These are phyloP conservation scores for Drechslerella stenobrocha DNA, from an alignment of 2,329 filamentous ascomycete species.

Conservation along the genomic window DNA sequence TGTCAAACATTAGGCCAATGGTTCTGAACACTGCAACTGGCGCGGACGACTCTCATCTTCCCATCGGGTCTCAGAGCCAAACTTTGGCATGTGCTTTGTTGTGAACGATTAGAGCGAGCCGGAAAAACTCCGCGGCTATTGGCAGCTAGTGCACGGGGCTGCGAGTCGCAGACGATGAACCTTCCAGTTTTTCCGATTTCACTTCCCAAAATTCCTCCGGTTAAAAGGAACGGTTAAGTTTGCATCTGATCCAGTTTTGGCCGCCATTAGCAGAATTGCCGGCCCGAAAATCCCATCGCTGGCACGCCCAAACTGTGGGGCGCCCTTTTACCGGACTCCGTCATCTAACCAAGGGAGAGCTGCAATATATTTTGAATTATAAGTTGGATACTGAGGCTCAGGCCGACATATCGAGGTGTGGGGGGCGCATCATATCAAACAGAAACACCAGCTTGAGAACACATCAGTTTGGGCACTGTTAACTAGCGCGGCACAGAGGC, in stretches of 20 bases:
- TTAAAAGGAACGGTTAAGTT: conserved; percentile 35
- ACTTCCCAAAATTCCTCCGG: conserved; percentile 28
- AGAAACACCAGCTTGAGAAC: too few relatives aligned
- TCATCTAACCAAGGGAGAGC: background rate
- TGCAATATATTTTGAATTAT: conserved; percentile 1
- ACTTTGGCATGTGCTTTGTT: conserved; percentile 6
- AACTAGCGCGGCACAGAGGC: background rate
- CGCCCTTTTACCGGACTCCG: background rate
- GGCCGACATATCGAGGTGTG: conserved; percentile 22
- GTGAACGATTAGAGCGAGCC: conserved; percentile 10
- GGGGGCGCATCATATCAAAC: conserved; percentile 16
- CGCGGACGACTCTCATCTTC: too few relatives aligned
- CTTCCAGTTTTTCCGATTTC: background rate
- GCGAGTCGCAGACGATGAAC: conserved; percentile 23
- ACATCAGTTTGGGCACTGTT: too few relatives aligned
- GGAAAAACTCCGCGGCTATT: conserved; percentile 27
- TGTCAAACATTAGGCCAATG: too few relatives aligned
- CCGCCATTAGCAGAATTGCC: conserved; percentile 13
- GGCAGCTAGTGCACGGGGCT: background rate
- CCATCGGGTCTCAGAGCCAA: background rate
- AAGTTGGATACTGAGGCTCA: conserved; percentile 29
- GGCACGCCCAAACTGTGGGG: background rate
- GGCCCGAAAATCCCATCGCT: conserved; percentile 43
- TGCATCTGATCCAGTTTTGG: conserved; percentile 15
- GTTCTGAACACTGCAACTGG: too few relatives aligned